These are phyloP conservation scores for apple (Malus domestica) DNA, from an alignment of 306 rosid genomes.

Conservation along the genomic window DNA sequence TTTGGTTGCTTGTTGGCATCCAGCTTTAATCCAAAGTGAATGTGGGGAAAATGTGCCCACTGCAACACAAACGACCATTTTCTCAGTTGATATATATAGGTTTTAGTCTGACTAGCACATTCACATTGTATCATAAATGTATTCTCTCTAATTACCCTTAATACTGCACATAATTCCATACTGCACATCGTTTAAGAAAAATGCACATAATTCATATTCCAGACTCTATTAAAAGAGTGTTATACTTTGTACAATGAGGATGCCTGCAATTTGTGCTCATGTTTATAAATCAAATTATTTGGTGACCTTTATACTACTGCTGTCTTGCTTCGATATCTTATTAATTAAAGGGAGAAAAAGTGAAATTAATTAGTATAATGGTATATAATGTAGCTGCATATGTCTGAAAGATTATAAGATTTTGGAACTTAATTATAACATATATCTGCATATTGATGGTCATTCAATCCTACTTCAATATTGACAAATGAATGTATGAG, in stretches of 20 bases:
- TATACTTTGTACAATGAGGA: background rate
- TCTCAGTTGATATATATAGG: background rate
- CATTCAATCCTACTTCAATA: background rate
- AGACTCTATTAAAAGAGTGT: background rate
- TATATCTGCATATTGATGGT: background rate
- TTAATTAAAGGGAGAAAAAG: background rate
- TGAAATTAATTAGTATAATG: background rate
- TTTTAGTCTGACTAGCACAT: background rate
- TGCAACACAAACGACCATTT: conserved; percentile 23
- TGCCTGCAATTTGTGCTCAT: background rate
- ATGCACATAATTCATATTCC: background rate
- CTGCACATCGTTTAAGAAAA: background rate
- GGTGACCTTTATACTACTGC: background rate
- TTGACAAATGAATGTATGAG: background rate
- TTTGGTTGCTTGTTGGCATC: conserved; percentile 68
- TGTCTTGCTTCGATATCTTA: too few species aligned
- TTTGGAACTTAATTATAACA: background rate
- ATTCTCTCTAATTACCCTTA: background rate
- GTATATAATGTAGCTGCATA: too few species aligned
- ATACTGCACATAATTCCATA: background rate
- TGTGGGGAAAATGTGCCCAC: conserved; percentile 99
- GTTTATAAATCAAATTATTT: background rate
- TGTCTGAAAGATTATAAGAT: background rate
- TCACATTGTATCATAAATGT: background rate
- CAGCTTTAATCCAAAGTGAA: conserved; percentile 83